Evolutionary conservation across 345 rosid species (phyloP).

Genomic region (Raphanus raphanistrum): DNA sequence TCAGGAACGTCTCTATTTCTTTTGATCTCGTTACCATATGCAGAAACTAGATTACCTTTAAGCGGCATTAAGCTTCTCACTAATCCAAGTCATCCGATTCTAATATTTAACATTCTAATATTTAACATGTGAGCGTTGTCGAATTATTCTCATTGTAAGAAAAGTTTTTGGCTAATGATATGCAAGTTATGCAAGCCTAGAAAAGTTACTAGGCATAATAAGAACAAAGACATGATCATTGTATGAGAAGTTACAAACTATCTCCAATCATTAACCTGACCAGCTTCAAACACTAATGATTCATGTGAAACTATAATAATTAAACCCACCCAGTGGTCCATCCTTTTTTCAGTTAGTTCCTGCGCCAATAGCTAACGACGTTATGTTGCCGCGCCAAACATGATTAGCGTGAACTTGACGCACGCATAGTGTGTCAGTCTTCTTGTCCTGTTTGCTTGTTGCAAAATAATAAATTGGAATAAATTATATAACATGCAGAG

Average conservation of each 20-base stretch:
- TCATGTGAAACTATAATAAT: conserved; percentile 25
- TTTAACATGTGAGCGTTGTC: background rate
- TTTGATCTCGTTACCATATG: background rate
- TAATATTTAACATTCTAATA: background rate
- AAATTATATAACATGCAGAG: conserved; percentile 19
- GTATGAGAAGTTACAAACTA: conserved; percentile 11
- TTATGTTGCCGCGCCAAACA: conserved; percentile 34
- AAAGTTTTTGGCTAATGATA: background rate
- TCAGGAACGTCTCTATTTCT: conserved; percentile 14
- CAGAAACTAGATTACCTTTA: background rate
- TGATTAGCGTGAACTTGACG: conserved; percentile 39
- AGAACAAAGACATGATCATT: background rate
- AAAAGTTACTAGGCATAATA: background rate
- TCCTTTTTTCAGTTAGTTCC: background rate
- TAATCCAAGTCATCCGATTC: background rate
- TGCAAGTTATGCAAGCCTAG: conserved; percentile 13
- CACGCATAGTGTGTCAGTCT: conserved; percentile 26
- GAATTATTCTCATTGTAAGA: background rate
- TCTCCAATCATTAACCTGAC: conserved; percentile 21
- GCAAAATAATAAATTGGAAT: background rate
- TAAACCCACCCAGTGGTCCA: background rate
- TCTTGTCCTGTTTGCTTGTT: background rate
- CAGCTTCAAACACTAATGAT: conserved; percentile 13
- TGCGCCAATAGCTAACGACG: conserved; percentile 24
- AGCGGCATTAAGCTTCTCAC: background rate